These are phyloP conservation scores for Wallacemonas sp. DNA, from an alignment of 208 protist genomes.

Conservation along the genomic window DNA sequence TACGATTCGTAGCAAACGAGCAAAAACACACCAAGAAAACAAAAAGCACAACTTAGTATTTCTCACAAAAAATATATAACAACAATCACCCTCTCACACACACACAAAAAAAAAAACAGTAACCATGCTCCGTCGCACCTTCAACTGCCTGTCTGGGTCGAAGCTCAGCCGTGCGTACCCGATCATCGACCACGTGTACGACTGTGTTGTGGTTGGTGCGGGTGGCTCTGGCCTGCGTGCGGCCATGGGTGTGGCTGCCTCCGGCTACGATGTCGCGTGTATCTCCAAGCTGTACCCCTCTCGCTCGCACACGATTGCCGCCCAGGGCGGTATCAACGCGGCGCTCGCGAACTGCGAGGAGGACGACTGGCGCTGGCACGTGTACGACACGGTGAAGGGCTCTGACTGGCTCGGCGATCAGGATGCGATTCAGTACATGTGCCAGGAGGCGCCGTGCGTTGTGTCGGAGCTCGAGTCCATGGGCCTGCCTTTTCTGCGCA, in stretches of 20 bases:
- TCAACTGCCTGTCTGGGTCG: slow-evolving; percentile 38
- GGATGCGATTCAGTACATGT: slow-evolving; percentile 99
- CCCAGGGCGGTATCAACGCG: slow-evolving; percentile 99
- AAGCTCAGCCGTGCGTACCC: slow-evolving; percentile 88
- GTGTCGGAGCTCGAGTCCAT: slow-evolving; percentile 97
- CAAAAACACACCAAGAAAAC: slow-evolving; percentile 19
- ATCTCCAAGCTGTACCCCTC: slow-evolving; percentile 99
- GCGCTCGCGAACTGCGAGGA: slow-evolving; percentile 98
- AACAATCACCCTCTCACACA: slow-evolving; percentile 12
- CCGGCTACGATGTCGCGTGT: slow-evolving; percentile 98
- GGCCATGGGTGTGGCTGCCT: slow-evolving; percentile 97
- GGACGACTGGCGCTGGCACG: slow-evolving; percentile 99
- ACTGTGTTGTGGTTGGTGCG: slow-evolving; percentile 98
- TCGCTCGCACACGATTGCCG: slow-evolving; percentile 99
- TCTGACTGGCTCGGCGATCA: slow-evolving; percentile 99
- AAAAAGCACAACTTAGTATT: neutral
- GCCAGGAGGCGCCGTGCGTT: slow-evolving; percentile 94
- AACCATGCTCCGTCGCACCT: slow-evolving; percentile 70
- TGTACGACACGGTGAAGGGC: slow-evolving; percentile 99
- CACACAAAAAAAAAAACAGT: neutral
- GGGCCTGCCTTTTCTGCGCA: slow-evolving; percentile 98
- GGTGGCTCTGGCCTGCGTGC: slow-evolving; percentile 98
- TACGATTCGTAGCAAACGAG: neutral
- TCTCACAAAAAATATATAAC: slow-evolving; percentile 5
- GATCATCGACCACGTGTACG: slow-evolving; percentile 98